These are phyloP conservation scores for Tolypocladium album DNA, from an alignment of 2,329 filamentous ascomycete species.

Conservation along the genomic window DNA sequence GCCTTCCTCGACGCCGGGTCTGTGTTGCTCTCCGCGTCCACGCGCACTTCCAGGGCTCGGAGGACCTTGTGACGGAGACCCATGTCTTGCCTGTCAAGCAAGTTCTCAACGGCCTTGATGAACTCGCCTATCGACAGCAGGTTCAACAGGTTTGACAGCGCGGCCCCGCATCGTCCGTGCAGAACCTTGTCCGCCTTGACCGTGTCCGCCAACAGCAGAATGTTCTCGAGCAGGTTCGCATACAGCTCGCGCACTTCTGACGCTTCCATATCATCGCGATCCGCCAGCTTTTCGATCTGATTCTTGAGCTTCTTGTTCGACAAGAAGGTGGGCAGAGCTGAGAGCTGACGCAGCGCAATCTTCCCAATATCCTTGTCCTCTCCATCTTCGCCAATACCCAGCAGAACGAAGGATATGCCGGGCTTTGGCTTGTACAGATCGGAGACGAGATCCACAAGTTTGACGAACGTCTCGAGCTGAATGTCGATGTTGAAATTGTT, in stretches of 20 bases:
- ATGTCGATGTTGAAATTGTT: slow-evolving; percentile 60
- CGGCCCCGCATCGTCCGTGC: slow-evolving; percentile 52
- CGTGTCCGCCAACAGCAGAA: slow-evolving; percentile 55
- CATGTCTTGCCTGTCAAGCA: slow-evolving; percentile 67
- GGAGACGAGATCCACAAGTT: slow-evolving; percentile 61
- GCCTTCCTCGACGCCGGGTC: slow-evolving; percentile 58
- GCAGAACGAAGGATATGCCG: slow-evolving; percentile 58
- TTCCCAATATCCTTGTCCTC: slow-evolving; percentile 37
- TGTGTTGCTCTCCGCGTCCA: slow-evolving; percentile 60
- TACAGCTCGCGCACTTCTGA: slow-evolving; percentile 60
- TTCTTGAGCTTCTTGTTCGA: slow-evolving; percentile 45
- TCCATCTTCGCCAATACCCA: slow-evolving; percentile 43
- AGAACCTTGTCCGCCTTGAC: slow-evolving; percentile 46
- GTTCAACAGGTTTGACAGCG: slow-evolving; percentile 70
- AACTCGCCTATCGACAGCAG: slow-evolving; percentile 82
- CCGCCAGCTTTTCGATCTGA: slow-evolving; percentile 46
- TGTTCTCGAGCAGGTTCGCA: slow-evolving; percentile 54
- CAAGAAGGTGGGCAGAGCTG: slow-evolving; percentile 46
- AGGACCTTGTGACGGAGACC: slow-evolving; percentile 71
- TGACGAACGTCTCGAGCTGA: slow-evolving; percentile 70
- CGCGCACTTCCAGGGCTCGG: slow-evolving; percentile 68
- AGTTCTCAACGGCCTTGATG: slow-evolving; percentile 72
- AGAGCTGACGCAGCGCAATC: slow-evolving; percentile 43
- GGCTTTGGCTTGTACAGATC: slow-evolving; percentile 71
- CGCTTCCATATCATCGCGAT: slow-evolving; percentile 53